phyloP scores from a whole-genome alignment of 2,329 filamentous ascomycete species.

The Colletotrichum kahawae region DNA sequence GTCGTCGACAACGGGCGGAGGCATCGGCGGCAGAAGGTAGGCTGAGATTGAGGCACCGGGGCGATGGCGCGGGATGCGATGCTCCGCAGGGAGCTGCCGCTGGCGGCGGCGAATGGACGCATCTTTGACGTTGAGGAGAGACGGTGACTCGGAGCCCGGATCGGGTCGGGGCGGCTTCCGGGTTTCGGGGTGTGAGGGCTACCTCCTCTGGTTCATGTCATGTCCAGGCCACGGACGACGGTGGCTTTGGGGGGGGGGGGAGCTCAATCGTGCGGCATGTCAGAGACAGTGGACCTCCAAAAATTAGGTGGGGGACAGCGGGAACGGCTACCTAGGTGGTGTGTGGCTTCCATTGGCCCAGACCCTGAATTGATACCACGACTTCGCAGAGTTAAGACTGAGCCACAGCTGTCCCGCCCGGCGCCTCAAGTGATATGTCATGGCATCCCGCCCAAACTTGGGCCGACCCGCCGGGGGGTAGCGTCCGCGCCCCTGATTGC shows the following conservation, averaged over 20 bases:
- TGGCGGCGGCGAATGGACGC: background rate
- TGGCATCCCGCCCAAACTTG: background rate
- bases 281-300: background rate
- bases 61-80: background rate
- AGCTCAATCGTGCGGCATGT: background rate
- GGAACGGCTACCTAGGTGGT: background rate
- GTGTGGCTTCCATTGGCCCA: background rate
- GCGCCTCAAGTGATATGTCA: slow-evolving; percentile 1
- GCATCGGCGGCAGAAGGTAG: slow-evolving; percentile 50
- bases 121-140: background rate
- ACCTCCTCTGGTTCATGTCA: background rate
- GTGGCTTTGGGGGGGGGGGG: background rate
- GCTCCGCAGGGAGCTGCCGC: background rate
- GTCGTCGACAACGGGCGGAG: slow-evolving; percentile 54
- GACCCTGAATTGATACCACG: background rate
- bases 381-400: background rate
- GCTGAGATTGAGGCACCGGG: background rate
- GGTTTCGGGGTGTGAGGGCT: background rate
- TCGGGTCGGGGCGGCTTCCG: background rate
- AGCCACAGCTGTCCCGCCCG: slow-evolving; percentile 1
- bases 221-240: background rate
- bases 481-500: slow-evolving; percentile 5
- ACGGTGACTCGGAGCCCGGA: background rate
- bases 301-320: background rate
- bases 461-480: background rate